Percentiles rank a stretch among this genome's conserved stretches.
These are phyloP conservation scores for Eucalyptus cloeziana DNA, from an alignment of 345 rosid genomes.

Conservation along the genomic window DNA sequence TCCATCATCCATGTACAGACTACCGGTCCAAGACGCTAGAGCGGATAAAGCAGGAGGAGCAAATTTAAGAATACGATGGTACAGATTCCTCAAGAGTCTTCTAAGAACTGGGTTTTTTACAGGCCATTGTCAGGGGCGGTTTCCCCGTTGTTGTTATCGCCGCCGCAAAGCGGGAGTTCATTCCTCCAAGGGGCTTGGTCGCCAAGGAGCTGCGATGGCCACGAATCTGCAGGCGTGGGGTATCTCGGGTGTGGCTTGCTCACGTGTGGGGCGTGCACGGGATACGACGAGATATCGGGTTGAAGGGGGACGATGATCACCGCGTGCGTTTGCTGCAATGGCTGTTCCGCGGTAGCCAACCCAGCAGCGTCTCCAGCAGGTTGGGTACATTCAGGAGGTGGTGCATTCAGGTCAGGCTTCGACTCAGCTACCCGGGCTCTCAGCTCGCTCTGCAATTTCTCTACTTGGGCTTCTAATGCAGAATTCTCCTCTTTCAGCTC, in stretches of 20 bases:
- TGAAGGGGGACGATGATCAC: constrained; percentile 59
- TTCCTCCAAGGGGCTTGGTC: constrained; percentile 12
- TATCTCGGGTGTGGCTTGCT: constrained; percentile 92
- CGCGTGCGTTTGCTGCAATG: constrained; percentile 36
- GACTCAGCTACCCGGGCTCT: constrained; percentile 24
- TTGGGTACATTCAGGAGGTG: constrained; percentile 32
- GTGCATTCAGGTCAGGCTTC: constrained; percentile 50
- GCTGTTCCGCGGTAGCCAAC: constrained; percentile 3
- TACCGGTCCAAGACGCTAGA: background rate
- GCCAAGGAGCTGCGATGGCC: constrained; percentile 76
- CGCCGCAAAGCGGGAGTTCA: background rate
- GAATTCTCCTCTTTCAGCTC: constrained; percentile 82
- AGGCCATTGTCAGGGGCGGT: background rate
- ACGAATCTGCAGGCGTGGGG: constrained; percentile 57
- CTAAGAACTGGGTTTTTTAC: background rate
- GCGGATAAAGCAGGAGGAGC: background rate
- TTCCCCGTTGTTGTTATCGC: constrained; percentile 5
- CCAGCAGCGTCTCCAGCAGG: background rate
- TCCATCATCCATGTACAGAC: background rate
- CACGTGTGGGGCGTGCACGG: constrained; percentile 16
- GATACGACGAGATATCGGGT: constrained; percentile 30
- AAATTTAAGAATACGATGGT: background rate
- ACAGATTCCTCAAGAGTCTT: background rate
- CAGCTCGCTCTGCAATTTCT: constrained; percentile 35
- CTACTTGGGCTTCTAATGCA: constrained; percentile 51